A percentile compares a stretch with the other conserved stretches of the same genome.
Evolutionary conservation across 225 moss, liverwort and hornwort genomes (phyloP).

Genomic region (Pseudoscleropodium purum): DNA sequence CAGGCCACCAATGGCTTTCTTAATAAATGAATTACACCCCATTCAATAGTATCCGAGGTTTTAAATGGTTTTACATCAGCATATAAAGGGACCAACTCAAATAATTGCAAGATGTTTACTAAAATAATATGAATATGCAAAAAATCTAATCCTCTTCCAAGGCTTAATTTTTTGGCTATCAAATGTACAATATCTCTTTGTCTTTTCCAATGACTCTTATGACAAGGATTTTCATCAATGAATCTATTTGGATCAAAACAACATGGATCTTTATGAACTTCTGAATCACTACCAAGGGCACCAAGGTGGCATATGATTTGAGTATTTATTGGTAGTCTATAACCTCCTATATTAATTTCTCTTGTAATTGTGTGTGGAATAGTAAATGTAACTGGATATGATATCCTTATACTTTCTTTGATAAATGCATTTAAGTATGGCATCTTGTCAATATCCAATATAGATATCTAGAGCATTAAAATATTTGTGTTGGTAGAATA

Average conservation of each 20-base stretch:
- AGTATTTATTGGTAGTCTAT: conserved; percentile 21
- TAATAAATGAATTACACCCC: conserved; percentile 43
- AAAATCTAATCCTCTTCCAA: conserved; percentile 13
- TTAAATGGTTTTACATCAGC: conserved; percentile 17
- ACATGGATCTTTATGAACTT: neutral
- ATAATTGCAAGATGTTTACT: conserved; percentile 14
- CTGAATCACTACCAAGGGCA: conserved; percentile 7
- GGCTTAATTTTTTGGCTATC: neutral
- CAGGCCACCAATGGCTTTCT: conserved; percentile 29
- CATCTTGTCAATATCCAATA: conserved; percentile 5
- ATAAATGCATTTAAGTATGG: conserved; percentile 5
- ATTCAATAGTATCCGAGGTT: neutral
- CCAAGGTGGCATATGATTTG: conserved; percentile 29
- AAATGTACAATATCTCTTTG: conserved; percentile 10
- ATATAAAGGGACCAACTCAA: conserved; percentile 31
- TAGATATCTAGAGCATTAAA: neutral
- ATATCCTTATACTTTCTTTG: conserved; percentile 27
- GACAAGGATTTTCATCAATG: neutral
- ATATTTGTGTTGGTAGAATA: neutral
- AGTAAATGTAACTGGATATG: conserved; percentile 8
- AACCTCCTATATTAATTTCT: conserved; percentile 13
- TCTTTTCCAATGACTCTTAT: neutral
- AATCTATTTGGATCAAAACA: conserved; percentile 15
- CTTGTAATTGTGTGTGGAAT: conserved; percentile 17
- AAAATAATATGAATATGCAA: conserved; percentile 15